These are phyloP conservation scores for Cladosporium velox DNA, from an alignment of 2,329 filamentous ascomycete species.

Conservation along the genomic window DNA sequence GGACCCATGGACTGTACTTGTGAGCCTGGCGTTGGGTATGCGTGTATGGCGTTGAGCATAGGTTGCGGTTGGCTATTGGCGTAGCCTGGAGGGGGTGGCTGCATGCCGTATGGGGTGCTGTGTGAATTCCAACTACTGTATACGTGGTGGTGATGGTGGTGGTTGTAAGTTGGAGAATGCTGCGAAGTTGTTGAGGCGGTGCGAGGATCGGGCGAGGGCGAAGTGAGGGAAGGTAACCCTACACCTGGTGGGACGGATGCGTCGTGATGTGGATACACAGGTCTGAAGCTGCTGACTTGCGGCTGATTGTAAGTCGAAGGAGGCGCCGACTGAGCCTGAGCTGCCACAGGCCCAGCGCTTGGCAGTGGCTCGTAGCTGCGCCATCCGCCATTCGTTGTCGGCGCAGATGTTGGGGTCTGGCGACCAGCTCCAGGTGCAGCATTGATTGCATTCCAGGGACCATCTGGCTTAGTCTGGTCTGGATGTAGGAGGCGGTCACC, in stretches of 20 bases:
- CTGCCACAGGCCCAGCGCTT: constrained; percentile 24
- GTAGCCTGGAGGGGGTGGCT: constrained; percentile 4
- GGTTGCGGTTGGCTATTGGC: not conserved
- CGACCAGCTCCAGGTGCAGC: constrained; percentile 31
- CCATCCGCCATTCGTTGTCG: constrained; percentile 30
- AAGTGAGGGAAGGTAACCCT: constrained; percentile 31
- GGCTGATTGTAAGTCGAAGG: constrained; percentile 22
- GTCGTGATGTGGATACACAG: constrained; percentile 26
- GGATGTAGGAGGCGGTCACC: constrained; percentile 23
- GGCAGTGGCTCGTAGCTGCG: constrained; percentile 34
- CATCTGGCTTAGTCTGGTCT: constrained; percentile 32
- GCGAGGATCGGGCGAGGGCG: constrained; percentile 29
- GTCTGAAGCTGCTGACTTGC: constrained; percentile 33
- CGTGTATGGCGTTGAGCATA: constrained; percentile 1
- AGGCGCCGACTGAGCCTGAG: constrained; percentile 23
- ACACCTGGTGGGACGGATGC: constrained; percentile 25
- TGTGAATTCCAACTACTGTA: constrained; percentile 31
- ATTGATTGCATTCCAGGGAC: constrained; percentile 46
- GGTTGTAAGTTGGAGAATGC: constrained; percentile 28
- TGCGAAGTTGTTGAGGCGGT: constrained; percentile 31
- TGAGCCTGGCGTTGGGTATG: constrained; percentile 15
- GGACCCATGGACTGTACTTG: constrained; percentile 18
- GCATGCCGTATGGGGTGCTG: constrained; percentile 28
- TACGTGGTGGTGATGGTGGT: constrained; percentile 22
- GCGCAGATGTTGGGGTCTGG: constrained; percentile 27